Percentiles rank a stretch among this genome's conserved stretches.
Evolutionary conservation across 73 alveolate genomes (phyloP).

Genomic region (Stentor coeruleus): DNA sequence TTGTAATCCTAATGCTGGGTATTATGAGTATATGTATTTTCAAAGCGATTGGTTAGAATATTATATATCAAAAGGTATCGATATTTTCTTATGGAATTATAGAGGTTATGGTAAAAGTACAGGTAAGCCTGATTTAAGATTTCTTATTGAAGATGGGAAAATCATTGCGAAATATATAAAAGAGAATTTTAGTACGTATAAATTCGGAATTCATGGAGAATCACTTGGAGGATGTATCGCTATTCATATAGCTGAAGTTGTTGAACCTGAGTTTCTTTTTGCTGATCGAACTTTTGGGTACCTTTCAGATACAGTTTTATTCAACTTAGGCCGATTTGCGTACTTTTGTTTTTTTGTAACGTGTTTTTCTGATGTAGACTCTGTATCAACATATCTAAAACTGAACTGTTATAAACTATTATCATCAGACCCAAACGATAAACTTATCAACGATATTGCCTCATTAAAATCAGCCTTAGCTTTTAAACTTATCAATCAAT

Average conservation of each 20-base stretch:
- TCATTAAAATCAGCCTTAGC: too few relatives aligned
- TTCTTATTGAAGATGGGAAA: conserved; percentile 39
- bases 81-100: conserved; percentile 58
- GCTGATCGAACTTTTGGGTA: too few relatives aligned
- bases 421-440: too few relatives aligned
- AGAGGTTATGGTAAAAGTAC: conserved; percentile 62
- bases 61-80: conserved; percentile 39
- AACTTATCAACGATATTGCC: too few relatives aligned
- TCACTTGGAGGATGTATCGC: conserved; percentile 63
- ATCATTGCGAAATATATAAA: conserved; percentile 43
- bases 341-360: too few relatives aligned
- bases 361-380: too few relatives aligned
- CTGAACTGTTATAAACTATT: too few relatives aligned
- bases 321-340: too few relatives aligned
- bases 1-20: conserved; percentile 64
- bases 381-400: too few relatives aligned
- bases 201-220: conserved; percentile 54
- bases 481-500: too few relatives aligned
- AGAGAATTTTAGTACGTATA: conserved; percentile 29
- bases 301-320: too few relatives aligned
- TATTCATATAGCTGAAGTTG: conserved; percentile 46
- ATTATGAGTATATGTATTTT: conserved; percentile 42
- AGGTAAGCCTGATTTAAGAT: conserved; percentile 41
- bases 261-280: too few relatives aligned
- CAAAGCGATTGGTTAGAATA: conserved; percentile 51